Conservation (phyloP, 176 grass and related monocot species). For the Oryza meridionalis region DNA sequence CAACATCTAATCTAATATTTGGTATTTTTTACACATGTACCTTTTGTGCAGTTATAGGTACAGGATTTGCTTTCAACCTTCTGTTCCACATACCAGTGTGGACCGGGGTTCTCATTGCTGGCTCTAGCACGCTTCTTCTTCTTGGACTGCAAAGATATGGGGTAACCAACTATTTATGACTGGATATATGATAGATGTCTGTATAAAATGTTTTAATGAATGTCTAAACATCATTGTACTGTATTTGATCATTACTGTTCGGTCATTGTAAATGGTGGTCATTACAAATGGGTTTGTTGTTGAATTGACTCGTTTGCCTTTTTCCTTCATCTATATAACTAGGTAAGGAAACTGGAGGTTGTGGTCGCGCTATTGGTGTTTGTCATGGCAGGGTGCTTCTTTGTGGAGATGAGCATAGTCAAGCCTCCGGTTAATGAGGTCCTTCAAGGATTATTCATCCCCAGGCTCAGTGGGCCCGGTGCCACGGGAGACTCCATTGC, state of each 20-base stretch:
- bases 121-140: conserved; percentile 78
- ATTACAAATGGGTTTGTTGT: background rate
- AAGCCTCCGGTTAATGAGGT: conserved; percentile 77
- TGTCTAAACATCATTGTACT: background rate
- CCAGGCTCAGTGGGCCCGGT: conserved; percentile 55
- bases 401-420: conserved; percentile 74
- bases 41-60: conserved; percentile 60
- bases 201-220: background rate
- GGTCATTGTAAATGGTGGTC: background rate
- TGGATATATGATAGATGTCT: background rate
- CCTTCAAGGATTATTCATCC: conserved; percentile 74
- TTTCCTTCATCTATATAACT: background rate
- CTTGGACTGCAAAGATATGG: conserved; percentile 85
- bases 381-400: conserved; percentile 82
- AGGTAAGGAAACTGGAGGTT: conserved; percentile 75
- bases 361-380: conserved; percentile 65
- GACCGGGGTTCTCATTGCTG: conserved; percentile 91
- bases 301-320: background rate
- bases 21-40: background rate
- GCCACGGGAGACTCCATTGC: conserved; percentile 82
- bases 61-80: conserved; percentile 86
- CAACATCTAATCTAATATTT: background rate
- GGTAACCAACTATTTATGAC: conserved; percentile 36
- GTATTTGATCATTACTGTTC: background rate
- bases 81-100: conserved; percentile 86